Base-by-base conservation (phyloP, 75 land plant species). In the Gnetum montanum region DNA sequence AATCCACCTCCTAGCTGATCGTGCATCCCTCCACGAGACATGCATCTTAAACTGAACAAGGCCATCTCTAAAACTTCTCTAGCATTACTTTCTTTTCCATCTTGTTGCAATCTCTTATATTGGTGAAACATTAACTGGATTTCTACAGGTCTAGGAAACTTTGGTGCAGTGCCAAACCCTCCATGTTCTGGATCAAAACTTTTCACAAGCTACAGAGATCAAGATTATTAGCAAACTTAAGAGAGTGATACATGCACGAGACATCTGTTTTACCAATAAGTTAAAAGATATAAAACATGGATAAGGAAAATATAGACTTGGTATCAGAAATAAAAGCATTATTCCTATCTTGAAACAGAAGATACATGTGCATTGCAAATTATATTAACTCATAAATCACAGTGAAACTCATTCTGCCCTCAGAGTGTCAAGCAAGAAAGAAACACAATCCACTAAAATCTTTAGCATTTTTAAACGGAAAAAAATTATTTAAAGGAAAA, bases 1-100 rank as follows among this genome's bases (percentile, higher is more conserved):
- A 94, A 94, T 11, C 98, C 98, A 60, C 98, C 98, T 46, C 98
- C 98, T 66, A 94, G 26, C 31, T 94, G 98, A 73, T 94, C 98
- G 66, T 94, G 98, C 18, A 94, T 71, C 20, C 98, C 98, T 28
- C 98, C 98, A 46, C 65, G 68, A 4, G 91, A 87, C 96, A 94
- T 94, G 69, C 80, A 85, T 34, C 78, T 66, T 50, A 94, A 47
- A 31, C 62, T 85, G 36, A 76, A 75, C 20, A 59, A 43, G 19
- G 85, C 88, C 96, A 80, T 94, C 31, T 79, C 71, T 50, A 80
- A 48, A 34, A 27, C 52, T 34, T 78, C 74, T 11, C 52, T 75
- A 41, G 88, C 81, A 61, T 70, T 76, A 48, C 46, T 59, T 1
- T 70, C 64, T 40, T 77, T 78, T 7, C 85, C 81, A 34, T 48